Evolutionary conservation across 2,329 filamentous ascomycete genomes (phyloP).

Genomic region (Dryadomyces sulphureus): DNA sequence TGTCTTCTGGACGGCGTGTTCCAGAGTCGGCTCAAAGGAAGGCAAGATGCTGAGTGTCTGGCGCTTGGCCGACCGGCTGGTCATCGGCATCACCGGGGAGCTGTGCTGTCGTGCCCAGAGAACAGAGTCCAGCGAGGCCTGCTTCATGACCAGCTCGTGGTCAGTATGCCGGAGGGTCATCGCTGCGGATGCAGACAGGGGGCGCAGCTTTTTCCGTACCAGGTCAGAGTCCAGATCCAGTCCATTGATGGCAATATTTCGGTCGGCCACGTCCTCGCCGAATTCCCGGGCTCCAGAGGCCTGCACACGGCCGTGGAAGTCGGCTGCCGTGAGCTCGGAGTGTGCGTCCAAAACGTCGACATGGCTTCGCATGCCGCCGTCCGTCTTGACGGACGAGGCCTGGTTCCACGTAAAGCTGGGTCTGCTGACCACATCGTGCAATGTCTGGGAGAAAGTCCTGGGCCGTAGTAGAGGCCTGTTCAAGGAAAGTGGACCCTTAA

Average conservation of each 20-base stretch:
- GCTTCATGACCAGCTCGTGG: slow-evolving; percentile 9
- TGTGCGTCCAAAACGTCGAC: slow-evolving; percentile 46
- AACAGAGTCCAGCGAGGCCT: slow-evolving; percentile 3
- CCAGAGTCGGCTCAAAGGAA: background rate
- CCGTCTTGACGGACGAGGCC: background rate
- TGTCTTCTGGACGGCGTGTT: background rate
- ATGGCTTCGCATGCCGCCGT: slow-evolving; percentile 11
- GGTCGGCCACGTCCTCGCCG: slow-evolving; percentile 50
- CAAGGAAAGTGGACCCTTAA: background rate
- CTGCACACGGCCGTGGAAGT: slow-evolving; percentile 32
- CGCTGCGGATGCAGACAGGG: background rate
- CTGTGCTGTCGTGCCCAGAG: slow-evolving; percentile 6
- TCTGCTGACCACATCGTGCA: no score
- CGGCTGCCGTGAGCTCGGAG: slow-evolving; percentile 30
- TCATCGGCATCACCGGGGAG: background rate
- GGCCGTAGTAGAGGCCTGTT: background rate
- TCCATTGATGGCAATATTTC: slow-evolving; percentile 33
- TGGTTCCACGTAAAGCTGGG: no score
- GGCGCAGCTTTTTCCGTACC: slow-evolving; percentile 7
- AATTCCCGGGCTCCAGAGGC: slow-evolving; percentile 38
- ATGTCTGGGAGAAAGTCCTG: background rate
- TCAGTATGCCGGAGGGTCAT: background rate
- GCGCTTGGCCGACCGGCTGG: background rate
- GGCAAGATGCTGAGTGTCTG: background rate
- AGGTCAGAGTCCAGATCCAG: slow-evolving; percentile 19